phyloP scores from a whole-genome alignment of 163 green algal species.

The Scenedesmus sp. region DNA sequence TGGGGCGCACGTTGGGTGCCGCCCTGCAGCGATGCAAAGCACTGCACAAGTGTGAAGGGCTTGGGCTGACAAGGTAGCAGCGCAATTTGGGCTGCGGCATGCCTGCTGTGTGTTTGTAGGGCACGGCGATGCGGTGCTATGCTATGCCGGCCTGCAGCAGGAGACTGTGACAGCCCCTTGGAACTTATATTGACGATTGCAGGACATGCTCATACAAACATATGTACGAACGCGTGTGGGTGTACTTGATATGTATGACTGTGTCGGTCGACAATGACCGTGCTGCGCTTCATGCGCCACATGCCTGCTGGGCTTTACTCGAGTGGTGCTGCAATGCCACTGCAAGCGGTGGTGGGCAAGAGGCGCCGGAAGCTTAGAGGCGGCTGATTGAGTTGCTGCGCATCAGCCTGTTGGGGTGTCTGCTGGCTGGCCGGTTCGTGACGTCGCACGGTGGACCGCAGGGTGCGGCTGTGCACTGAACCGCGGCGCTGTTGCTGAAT shows the following conservation, averaged over 20 bases:
- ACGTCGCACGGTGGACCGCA: not conserved
- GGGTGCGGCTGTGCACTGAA: too few species aligned
- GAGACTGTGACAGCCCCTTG: not conserved
- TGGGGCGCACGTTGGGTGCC: not conserved
- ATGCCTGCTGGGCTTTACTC: not conserved
- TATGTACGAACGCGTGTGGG: not conserved
- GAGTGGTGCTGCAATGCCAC: not conserved
- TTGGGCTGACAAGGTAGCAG: too few species aligned
- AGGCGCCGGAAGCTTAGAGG: not conserved
- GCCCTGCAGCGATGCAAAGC: not conserved
- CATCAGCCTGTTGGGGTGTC: not conserved
- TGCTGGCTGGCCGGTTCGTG: not conserved
- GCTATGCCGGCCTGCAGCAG: not conserved
- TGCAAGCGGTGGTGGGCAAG: not conserved
- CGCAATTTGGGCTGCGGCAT: too few species aligned
- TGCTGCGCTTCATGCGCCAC: not conserved
- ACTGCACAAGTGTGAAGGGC: not conserved
- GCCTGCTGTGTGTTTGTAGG: too few species aligned
- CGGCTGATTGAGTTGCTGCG: not conserved
- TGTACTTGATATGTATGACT: not conserved
- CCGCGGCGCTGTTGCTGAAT: not conserved
- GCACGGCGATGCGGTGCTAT: too few species aligned
- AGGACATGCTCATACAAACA: not conserved
- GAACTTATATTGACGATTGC: not conserved
- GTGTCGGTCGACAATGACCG: too few species aligned